Percentiles rank a stretch among this genome's conserved stretches.
Evolutionary conservation across 1,284 basidiomycete genomes (phyloP).

Genomic region (Pulchroboletus neoregius): DNA sequence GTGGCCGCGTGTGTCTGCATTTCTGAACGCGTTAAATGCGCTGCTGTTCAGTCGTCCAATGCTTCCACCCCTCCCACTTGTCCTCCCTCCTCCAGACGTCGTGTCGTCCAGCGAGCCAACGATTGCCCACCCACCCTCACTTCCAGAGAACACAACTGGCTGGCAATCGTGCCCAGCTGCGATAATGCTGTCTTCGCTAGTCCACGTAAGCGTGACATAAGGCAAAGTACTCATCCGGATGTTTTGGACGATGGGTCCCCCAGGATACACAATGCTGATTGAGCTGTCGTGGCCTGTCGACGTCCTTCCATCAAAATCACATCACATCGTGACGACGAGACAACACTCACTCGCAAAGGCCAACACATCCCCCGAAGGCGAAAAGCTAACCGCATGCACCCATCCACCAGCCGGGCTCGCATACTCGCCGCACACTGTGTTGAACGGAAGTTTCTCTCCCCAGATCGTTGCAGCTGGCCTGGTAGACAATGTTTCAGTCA

Average conservation of each 20-base stretch:
- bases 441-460: slow-evolving; percentile 98
- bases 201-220: slow-evolving; percentile 81
- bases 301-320: slow-evolving; percentile 2
- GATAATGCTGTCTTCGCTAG: slow-evolving; percentile 74
- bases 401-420: slow-evolving; percentile 87
- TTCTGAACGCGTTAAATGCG: slow-evolving; percentile 93
- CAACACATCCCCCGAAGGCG: slow-evolving; percentile 87
- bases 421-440: slow-evolving; percentile 96
- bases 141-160: slow-evolving; percentile 82
- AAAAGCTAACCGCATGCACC: slow-evolving; percentile 96
- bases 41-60: slow-evolving; percentile 89
- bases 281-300: slow-evolving; percentile 83
- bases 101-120: slow-evolving; percentile 83
- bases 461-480: slow-evolving; percentile 90
- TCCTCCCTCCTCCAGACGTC: slow-evolving; percentile 44
- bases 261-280: slow-evolving; percentile 85
- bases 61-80: slow-evolving; percentile 41
- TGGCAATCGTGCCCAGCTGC: slow-evolving; percentile 99
- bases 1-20: slow-evolving; percentile 87
- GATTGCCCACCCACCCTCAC: slow-evolving; percentile 67
- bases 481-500: slow-evolving; percentile 5
- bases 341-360: slow-evolving; percentile 81
- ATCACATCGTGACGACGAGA: background rate
- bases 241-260: slow-evolving; percentile 63
- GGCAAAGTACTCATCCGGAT: slow-evolving; percentile 79